Conservation (phyloP, 192 early-diverging fungal genomes). For the Rhizoclosmatium globosum region DNA sequence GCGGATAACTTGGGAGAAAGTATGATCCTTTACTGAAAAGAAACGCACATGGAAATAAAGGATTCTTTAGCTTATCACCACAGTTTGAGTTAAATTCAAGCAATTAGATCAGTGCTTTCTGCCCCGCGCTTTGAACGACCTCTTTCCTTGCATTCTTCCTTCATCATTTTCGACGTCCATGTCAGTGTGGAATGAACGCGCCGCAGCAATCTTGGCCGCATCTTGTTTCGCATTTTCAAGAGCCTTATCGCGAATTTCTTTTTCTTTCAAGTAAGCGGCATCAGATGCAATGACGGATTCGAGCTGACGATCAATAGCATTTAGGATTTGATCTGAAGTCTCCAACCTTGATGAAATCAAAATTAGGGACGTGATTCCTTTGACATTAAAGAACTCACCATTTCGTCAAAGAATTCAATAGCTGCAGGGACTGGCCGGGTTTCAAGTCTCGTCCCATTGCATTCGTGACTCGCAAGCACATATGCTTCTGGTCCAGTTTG, state of each 20-base stretch:
- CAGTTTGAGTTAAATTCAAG: neutral
- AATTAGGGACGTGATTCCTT: neutral
- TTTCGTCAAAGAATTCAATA: conserved; percentile 60
- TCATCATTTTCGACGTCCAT: neutral
- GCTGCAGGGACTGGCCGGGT: conserved; percentile 66
- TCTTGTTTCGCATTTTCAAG: conserved; percentile 48
- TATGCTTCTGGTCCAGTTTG: conserved; percentile 83
- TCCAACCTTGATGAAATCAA: conserved; percentile 51
- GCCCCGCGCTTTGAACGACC: neutral
- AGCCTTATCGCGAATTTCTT: conserved; percentile 41
- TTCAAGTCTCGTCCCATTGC: conserved; percentile 86
- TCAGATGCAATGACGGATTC: conserved; percentile 48
- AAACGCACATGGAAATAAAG: neutral
- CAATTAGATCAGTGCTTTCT: conserved; percentile 15
- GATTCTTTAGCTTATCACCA: too few relatives aligned
- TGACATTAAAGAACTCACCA: conserved; percentile 57
- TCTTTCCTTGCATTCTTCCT: too few relatives aligned
- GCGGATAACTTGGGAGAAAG: neutral
- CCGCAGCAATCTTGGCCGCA: conserved; percentile 8
- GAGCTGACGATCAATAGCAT: conserved; percentile 62
- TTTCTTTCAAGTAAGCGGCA: conserved; percentile 32
- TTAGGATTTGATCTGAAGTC: conserved; percentile 63
- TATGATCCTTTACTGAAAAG: neutral
- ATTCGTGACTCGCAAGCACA: conserved; percentile 76
- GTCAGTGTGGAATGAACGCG: conserved; percentile 10